Conservation (phyloP, 805 yeast genomes). For the Saturnispora silvae region DNA sequence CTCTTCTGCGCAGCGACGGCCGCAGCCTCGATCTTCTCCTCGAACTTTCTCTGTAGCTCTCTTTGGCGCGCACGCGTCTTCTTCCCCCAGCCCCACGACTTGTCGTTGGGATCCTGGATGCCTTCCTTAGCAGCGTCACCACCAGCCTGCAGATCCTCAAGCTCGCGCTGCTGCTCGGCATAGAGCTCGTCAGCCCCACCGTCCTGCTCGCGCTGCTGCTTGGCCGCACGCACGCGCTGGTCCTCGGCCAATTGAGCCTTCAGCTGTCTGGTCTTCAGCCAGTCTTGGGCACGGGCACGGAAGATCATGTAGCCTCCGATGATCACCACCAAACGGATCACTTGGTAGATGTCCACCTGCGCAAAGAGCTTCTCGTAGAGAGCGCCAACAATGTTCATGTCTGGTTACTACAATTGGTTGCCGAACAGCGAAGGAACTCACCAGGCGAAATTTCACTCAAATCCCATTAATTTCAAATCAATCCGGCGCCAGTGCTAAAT, state of each 20-base stretch:
- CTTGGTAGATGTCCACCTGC: slow-evolving; percentile 34
- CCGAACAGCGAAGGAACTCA: no score
- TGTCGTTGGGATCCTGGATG: slow-evolving; percentile 14
- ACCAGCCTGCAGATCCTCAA: slow-evolving; percentile 8
- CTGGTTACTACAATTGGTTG: no score
- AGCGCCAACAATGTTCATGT: slow-evolving; percentile 1
- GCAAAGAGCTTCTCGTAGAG: slow-evolving; percentile 20
- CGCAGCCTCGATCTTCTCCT: slow-evolving; percentile 35
- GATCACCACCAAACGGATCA: slow-evolving; percentile 37
- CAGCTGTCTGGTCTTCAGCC: slow-evolving; percentile 46
- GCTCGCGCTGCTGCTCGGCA: slow-evolving; percentile 21
- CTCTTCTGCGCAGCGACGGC: slow-evolving; percentile 26
- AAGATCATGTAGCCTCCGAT: slow-evolving; percentile 55
- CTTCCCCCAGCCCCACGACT: slow-evolving; percentile 69
- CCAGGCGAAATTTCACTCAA: no score
- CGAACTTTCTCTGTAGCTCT: slow-evolving; percentile 43
- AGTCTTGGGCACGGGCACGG: slow-evolving; percentile 46
- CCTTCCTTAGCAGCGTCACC: slow-evolving; percentile 28
- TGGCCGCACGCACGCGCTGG: slow-evolving; percentile 31
- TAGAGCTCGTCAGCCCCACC: slow-evolving; percentile 24
- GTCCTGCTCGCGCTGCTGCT: neutral
- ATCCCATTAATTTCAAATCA: no score
- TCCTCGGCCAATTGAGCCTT: slow-evolving; percentile 38
- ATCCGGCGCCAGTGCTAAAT: neutral
- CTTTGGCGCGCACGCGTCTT: slow-evolving; percentile 52